Evolutionary conservation across 1,139 yeast species (phyloP), one percentile per base, ranked within the genome.

Genomic region (Scheffersomyces parashehatae): DNA sequence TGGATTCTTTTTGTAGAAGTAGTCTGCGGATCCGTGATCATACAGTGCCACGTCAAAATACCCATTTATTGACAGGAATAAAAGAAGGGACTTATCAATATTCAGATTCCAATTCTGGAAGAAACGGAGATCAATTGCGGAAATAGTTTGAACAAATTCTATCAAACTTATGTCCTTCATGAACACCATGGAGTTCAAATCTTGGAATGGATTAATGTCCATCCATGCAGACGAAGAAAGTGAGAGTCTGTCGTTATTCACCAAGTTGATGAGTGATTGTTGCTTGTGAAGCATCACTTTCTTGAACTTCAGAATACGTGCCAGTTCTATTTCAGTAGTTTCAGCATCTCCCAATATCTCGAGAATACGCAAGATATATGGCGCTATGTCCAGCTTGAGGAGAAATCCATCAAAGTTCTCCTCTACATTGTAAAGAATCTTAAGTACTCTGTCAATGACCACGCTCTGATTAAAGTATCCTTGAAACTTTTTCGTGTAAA

Each of bases 101-200:
- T 85, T 79, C 3, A 97, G 90, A 42, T 88, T 84, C 97, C 97
- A 91, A 10, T 67, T 62, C 28, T 62, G 64, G 56, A 76, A 78
- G 55, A 81, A 85, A 42, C 71, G 73, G 48, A 81, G 62, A 55
- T 83, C 85, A 38, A 85, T 79, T 13, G 72, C 62, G 48, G 80
- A 81, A 35, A 85, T 74, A 42, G 79, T 77, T n/a, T 67, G 59
- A 0, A 87, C 82, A 36, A 86, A 64, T 9, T 69, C 73, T 6
- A 75, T 65, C 29, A 81, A 58, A 50, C 81, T 79, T 20, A 76
- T 49, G 20, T 68, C 65, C 35, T 67, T 56, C 53, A 73, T 65
- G 44, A 85, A 64, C 40, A 77, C 54, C 9, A 51, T 46, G 3
- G 73, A 61, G 49, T 57, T 64, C 43, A 73, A 58, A 33, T 68